Evolutionary conservation across 2,329 filamentous ascomycete species (phyloP).

Genomic region (Hypoxylon rubiginosum): DNA sequence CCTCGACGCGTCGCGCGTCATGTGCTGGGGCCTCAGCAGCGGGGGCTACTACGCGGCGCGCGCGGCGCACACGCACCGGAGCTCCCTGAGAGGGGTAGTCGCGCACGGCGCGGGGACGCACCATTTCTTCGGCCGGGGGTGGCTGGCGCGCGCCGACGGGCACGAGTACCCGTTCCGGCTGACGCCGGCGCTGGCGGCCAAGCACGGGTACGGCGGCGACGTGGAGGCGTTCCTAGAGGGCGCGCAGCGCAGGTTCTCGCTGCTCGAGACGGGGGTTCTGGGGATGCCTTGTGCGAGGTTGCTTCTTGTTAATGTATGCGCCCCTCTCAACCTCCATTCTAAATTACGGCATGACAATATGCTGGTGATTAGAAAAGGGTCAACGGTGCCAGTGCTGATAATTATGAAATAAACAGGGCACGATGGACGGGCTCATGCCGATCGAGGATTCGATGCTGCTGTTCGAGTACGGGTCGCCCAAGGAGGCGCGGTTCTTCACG

Average conservation of each 20-base stretch:
- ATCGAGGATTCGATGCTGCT: conserved; percentile 76
- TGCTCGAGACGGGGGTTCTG: conserved; percentile 71
- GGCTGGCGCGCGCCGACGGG: conserved; percentile 72
- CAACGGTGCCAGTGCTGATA: conserved; percentile 2
- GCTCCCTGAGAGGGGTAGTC: conserved; percentile 66
- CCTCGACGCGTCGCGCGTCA: conserved; percentile 69
- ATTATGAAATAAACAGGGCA: conserved; percentile 61
- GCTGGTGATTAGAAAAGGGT: no score
- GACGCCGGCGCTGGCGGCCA: conserved; percentile 68
- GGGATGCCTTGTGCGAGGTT: conserved; percentile 68
- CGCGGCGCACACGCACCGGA: conserved; percentile 75
- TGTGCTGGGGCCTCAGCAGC: conserved; percentile 74
- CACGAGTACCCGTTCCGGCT: conserved; percentile 76
- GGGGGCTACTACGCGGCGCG: conserved; percentile 78
- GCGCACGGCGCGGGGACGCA: conserved; percentile 75
- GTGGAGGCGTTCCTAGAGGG: conserved; percentile 68
- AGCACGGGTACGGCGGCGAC: conserved; percentile 69
- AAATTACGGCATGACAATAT: no score
- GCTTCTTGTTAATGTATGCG: conserved; percentile 71
- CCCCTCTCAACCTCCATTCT: background rate
- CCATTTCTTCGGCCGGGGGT: conserved; percentile 70
- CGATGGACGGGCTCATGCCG: conserved; percentile 74
- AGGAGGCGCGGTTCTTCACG: conserved; percentile 74
- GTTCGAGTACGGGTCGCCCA: conserved; percentile 74
- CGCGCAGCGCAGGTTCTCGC: conserved; percentile 72